Conservation (phyloP, 257 asterid genomes). For the Ilex asprella region DNA sequence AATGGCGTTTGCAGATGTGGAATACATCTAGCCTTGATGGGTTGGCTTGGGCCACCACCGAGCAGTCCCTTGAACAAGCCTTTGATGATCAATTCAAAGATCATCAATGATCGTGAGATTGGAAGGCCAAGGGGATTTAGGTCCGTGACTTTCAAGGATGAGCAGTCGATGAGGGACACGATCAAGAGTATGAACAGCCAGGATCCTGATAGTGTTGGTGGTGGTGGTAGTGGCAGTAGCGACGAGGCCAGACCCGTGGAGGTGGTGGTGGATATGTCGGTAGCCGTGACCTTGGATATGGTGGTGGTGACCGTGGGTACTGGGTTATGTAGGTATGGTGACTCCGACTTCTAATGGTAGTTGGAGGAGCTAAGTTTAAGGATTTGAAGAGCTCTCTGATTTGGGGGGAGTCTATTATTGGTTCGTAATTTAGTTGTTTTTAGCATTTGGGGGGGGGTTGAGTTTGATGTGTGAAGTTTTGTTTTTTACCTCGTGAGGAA, state of each 20-base stretch:
- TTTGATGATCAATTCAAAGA: conserved; percentile 77
- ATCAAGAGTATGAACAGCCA: conserved; percentile 83
- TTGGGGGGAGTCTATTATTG: too few species aligned
- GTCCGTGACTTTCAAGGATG: conserved; percentile 76
- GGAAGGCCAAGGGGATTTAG: conserved; percentile 97
- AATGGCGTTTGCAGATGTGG: conserved; percentile 61
- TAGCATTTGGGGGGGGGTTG: too few species aligned
- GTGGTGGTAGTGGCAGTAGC: conserved; percentile 27
- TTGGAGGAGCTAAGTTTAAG: too few species aligned
- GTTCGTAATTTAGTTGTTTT: too few species aligned
- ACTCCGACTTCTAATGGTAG: too few species aligned
- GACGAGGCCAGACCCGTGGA: too few species aligned
- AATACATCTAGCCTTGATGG: conserved; percentile 89
- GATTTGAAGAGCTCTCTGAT: too few species aligned
- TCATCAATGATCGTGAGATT: conserved; percentile 81
- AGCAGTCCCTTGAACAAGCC: conserved; percentile 53
- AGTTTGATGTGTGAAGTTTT: too few species aligned
- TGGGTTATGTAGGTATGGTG: not conserved
- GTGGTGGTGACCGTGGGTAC: not conserved
- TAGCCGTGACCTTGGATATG: conserved; percentile 4
- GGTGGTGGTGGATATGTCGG: conserved; percentile 20
- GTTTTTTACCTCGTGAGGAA: too few species aligned
- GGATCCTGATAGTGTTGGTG: conserved; percentile 27
- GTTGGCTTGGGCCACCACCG: conserved; percentile 85
- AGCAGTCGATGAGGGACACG: conserved; percentile 70